phyloP scores from a whole-genome alignment of 495 filamentous ascomycete genomes.

The Aspergillus coremiiformis region DNA sequence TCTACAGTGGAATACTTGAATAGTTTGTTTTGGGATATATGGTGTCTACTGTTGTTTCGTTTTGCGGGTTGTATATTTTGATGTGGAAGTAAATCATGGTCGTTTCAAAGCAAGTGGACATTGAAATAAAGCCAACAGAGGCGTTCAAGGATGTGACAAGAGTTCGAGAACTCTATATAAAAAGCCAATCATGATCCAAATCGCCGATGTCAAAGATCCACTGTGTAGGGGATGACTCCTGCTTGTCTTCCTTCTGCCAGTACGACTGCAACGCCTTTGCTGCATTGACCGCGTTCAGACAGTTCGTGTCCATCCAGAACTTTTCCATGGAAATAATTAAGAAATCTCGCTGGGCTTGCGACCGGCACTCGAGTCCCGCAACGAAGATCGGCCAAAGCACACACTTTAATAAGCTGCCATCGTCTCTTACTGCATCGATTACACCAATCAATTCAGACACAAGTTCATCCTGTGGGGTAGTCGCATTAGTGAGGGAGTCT shows the following conservation, averaged over 20 bases:
- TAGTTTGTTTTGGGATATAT: too few species aligned
- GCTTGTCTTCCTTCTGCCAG: slow-evolving; percentile 12
- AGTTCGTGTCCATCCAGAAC: slow-evolving; percentile 33
- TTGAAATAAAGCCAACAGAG: too few species aligned
- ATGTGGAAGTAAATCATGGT: too few species aligned
- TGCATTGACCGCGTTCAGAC: slow-evolving; percentile 33
- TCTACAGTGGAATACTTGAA: too few species aligned
- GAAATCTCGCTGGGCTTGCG: slow-evolving; percentile 22
- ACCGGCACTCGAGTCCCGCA: slow-evolving; percentile 42
- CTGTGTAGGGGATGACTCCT: slow-evolving; percentile 6
- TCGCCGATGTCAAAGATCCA: slow-evolving; percentile 37
- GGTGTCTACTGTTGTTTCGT: too few species aligned
- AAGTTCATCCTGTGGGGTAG: slow-evolving; percentile 24
- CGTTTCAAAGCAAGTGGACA: too few species aligned
- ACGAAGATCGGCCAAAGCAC: slow-evolving; percentile 53
- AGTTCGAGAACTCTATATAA: slow-evolving; percentile 27
- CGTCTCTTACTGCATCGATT: slow-evolving; percentile 37
- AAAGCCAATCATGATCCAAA: slow-evolving; percentile 33
- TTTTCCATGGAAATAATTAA: slow-evolving; percentile 22
- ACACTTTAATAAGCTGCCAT: slow-evolving; percentile 46
- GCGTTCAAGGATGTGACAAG: too few species aligned
- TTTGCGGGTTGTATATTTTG: too few species aligned
- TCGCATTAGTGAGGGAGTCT: slow-evolving; percentile 16
- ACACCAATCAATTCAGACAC: slow-evolving; percentile 36
- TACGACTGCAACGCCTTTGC: slow-evolving; percentile 16